Conservation (phyloP, 2,329 filamentous ascomycete species). For the Sporothrix dimorphospora region DNA sequence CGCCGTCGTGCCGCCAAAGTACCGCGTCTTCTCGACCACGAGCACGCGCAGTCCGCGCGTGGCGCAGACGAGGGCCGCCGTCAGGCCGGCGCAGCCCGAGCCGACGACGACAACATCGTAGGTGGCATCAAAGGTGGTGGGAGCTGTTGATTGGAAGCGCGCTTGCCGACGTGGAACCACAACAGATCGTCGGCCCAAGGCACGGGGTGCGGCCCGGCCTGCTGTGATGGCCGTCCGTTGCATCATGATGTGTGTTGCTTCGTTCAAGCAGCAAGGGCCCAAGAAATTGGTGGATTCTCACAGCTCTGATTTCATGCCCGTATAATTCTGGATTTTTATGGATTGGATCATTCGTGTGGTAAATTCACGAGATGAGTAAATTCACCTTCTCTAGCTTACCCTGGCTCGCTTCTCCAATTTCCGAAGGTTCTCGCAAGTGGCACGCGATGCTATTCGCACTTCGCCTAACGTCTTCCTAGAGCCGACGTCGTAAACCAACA, state of each 20-base stretch:
- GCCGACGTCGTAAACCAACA: too few relatives aligned
- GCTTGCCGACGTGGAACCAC: neutral
- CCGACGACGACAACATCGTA: constrained; percentile 4
- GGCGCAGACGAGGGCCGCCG: neutral
- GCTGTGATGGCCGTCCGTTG: neutral
- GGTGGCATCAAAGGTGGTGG: neutral
- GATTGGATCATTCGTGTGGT: too few relatives aligned
- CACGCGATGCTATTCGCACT: neutral
- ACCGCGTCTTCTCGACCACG: neutral
- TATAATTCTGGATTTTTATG: too few relatives aligned
- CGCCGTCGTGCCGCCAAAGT: neutral
- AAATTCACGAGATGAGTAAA: too few relatives aligned
- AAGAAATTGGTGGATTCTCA: too few relatives aligned
- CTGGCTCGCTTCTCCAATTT: neutral
- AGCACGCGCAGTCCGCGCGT: neutral
- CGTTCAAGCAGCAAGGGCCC: too few relatives aligned
- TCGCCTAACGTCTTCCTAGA: neutral
- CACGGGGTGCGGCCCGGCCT: neutral
- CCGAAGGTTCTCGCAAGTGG: neutral
- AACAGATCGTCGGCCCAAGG: neutral
- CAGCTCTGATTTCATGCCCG: too few relatives aligned
- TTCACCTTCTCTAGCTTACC: too few relatives aligned
- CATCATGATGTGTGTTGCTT: neutral
- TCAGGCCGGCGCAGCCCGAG: neutral
- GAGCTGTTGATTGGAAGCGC: neutral